These are phyloP conservation scores for Calocybe cyanea DNA, from an alignment of 768 basidiomycete genomes.

Conservation along the genomic window DNA sequence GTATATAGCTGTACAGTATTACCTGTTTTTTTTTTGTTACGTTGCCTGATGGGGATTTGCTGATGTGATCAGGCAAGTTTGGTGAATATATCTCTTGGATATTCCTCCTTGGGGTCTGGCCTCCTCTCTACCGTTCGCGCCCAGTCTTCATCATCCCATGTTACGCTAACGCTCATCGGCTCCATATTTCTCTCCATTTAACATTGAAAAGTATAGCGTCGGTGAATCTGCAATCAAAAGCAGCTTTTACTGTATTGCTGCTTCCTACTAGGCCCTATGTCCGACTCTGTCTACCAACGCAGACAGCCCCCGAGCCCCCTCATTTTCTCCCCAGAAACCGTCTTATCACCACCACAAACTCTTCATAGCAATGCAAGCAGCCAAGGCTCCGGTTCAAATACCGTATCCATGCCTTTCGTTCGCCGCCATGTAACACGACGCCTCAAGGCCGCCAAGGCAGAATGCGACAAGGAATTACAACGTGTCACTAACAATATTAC, in stretches of 20 bases:
- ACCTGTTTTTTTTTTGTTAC: neutral
- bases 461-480: conserved; percentile 94
- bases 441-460: conserved; percentile 89
- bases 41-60: conserved; percentile 11
- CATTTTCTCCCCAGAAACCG: conserved; percentile 68
- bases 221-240: conserved; percentile 8
- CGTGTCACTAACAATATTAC: conserved; percentile 95
- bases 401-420: conserved; percentile 90
- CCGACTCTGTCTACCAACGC: conserved; percentile 46
- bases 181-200: conserved; percentile 12
- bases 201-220: conserved; percentile 4
- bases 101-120: conserved; percentile 13
- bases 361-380: conserved; percentile 34
- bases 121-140: conserved; percentile 20
- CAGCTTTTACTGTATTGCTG: conserved; percentile 18
- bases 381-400: conserved; percentile 58
- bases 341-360: conserved; percentile 46
- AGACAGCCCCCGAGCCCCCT: conserved; percentile 76
- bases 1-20: no score
- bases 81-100: conserved; percentile 8
- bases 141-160: conserved; percentile 24
- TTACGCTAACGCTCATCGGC: conserved; percentile 20
- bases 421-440: conserved; percentile 90
- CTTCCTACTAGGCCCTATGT: conserved; percentile 35
- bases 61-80: conserved; percentile 18